These are phyloP conservation scores for Eremomyces bilateralis DNA, from an alignment of 495 filamentous ascomycete genomes.

Conservation along the genomic window DNA sequence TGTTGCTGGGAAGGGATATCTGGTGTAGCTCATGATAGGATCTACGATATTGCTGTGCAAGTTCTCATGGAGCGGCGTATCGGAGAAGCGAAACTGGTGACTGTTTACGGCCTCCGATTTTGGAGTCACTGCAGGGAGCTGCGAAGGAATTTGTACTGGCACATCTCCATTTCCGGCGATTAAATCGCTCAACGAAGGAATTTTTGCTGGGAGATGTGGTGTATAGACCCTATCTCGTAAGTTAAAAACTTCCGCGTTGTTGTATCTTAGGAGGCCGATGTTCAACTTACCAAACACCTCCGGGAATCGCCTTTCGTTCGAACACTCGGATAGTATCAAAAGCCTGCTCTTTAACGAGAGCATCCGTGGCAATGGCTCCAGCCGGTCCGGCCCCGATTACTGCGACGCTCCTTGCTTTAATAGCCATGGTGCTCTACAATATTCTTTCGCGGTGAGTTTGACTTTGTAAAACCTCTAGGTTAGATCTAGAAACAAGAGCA, in stretches of 20 bases:
- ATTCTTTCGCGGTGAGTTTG: neutral
- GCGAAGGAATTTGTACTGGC: conserved; percentile 24
- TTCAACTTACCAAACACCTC: conserved; percentile 32
- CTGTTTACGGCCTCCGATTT: conserved; percentile 8
- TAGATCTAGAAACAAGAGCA: no score
- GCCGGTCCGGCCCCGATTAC: conserved; percentile 37
- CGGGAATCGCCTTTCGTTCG: conserved; percentile 32
- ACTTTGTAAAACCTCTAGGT: no score
- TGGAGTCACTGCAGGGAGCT: conserved; percentile 25
- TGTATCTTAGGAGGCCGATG: no score
- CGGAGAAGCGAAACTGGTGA: conserved; percentile 25
- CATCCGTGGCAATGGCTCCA: conserved; percentile 36
- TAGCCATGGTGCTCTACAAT: conserved; percentile 6
- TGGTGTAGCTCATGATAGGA: conserved; percentile 19
- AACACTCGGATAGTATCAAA: conserved; percentile 37
- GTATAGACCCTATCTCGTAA: neutral
- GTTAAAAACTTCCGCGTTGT: neutral
- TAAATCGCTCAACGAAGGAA: neutral
- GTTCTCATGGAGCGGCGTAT: conserved; percentile 24
- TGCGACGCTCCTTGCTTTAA: conserved; percentile 25
- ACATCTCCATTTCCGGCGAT: conserved; percentile 25
- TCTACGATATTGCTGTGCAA: conserved; percentile 24
- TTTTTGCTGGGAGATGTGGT: neutral
- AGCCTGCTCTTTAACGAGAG: conserved; percentile 29
- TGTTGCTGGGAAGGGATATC: conserved; percentile 19